A percentile compares a stretch with the other conserved stretches of the same genome.
These are phyloP conservation scores for Candida chilensis DNA, from an alignment of 805 yeast species.

Conservation along the genomic window DNA sequence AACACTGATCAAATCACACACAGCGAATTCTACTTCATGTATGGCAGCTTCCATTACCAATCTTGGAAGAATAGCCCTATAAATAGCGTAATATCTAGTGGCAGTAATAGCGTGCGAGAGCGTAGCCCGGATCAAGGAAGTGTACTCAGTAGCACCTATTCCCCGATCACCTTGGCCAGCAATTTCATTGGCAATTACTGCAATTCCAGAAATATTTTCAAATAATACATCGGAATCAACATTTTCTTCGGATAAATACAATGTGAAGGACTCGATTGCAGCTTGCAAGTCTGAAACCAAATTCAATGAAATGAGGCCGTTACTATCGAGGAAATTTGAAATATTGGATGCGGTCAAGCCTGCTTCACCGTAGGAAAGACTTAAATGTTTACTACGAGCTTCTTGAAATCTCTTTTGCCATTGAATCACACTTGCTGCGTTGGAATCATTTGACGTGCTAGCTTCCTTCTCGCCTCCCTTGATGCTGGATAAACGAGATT, in stretches of 20 bases:
- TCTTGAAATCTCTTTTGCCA: slow-evolving; percentile 47
- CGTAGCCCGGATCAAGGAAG: slow-evolving; percentile 50
- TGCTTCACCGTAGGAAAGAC: too few species aligned
- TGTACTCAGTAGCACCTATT: slow-evolving; percentile 22
- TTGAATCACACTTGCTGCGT: slow-evolving; percentile 19
- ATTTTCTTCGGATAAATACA: slow-evolving; percentile 15
- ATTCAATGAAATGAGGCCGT: slow-evolving; percentile 38
- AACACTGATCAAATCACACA: slow-evolving; percentile 51
- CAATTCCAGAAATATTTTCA: slow-evolving; percentile 40
- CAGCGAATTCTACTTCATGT: slow-evolving; percentile 59
- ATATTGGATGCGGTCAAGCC: slow-evolving; percentile 7
- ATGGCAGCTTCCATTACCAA: slow-evolving; percentile 68
- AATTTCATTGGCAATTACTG: slow-evolving; percentile 28
- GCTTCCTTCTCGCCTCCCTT: background rate
- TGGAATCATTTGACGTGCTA: background rate
- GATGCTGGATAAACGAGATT: background rate
- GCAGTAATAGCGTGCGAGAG: slow-evolving; percentile 70
- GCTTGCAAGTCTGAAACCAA: slow-evolving; percentile 37
- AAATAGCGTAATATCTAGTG: slow-evolving; percentile 63
- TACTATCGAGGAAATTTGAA: slow-evolving; percentile 5
- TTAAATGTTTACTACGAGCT: slow-evolving; percentile 26
- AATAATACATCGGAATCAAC: slow-evolving; percentile 32
- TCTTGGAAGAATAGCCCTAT: slow-evolving; percentile 57
- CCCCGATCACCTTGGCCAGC: slow-evolving; percentile 16
- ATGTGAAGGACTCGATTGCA: slow-evolving; percentile 34